A percentile compares a stretch with the other conserved stretches of the same genome.
Evolutionary conservation across 345 rosid genomes (phyloP).

Genomic region (Jatropha curcas): DNA sequence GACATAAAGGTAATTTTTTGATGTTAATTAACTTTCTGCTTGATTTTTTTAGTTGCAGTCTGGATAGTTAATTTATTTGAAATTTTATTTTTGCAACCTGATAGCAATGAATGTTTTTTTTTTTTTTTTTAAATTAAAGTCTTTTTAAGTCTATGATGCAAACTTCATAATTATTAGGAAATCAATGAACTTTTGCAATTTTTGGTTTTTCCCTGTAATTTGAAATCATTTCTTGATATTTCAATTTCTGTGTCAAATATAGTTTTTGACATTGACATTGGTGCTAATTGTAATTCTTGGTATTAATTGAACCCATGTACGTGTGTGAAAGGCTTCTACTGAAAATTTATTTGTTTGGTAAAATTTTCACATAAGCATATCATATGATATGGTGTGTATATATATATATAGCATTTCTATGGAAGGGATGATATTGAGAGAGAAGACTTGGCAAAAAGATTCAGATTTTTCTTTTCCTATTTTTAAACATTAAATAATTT

Average conservation of each 20-base stretch:
- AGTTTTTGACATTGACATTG: not conserved
- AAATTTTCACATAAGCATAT: too few relatives aligned
- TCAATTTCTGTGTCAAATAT: not conserved
- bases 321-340: too few relatives aligned
- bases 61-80: not conserved
- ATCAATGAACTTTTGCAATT: not conserved
- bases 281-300: too few relatives aligned
- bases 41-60: not conserved
- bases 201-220: not conserved
- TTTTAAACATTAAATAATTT: too few relatives aligned
- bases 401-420: not conserved
- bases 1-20: constrained; percentile 46
- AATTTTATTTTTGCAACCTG: not conserved
- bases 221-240: not conserved
- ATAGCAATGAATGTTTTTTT: too few relatives aligned
- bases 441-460: not conserved
- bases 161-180: not conserved
- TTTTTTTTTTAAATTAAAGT: too few relatives aligned
- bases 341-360: too few relatives aligned
- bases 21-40: too few relatives aligned
- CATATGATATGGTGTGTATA: too few relatives aligned
- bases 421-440: not conserved
- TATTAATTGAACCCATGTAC: too few relatives aligned
- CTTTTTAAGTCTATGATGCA: too few relatives aligned
- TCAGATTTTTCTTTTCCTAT: not conserved